Conservation (phyloP, 2,329 filamentous ascomycete genomes). For the Thielaviopsis musarum region DNA sequence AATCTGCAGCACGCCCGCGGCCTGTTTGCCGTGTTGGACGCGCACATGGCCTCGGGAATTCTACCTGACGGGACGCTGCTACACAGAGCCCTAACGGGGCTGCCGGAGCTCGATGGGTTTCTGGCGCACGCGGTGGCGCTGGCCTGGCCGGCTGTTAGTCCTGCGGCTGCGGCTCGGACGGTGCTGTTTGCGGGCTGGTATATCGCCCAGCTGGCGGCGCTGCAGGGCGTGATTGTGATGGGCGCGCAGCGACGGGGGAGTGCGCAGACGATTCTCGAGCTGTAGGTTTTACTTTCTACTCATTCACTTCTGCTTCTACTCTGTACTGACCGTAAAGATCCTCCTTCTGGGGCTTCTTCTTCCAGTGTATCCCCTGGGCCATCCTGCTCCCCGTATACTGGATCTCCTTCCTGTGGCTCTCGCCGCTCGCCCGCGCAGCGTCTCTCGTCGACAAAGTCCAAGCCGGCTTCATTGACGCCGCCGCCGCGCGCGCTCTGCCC, state of each 20-base stretch:
- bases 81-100: constrained; percentile 12
- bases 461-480: constrained; percentile 3
- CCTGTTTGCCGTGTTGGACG: neutral
- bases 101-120: constrained; percentile 13
- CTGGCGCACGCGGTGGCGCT: constrained; percentile 13
- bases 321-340: constrained; percentile 12
- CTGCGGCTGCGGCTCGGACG: constrained; percentile 10
- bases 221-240: constrained; percentile 14
- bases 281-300: constrained; percentile 10
- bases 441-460: constrained; percentile 5
- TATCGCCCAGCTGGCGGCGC: constrained; percentile 14
- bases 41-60: neutral
- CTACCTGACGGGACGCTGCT: constrained; percentile 4
- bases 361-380: constrained; percentile 15
- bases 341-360: constrained; percentile 14
- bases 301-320: too few species aligned
- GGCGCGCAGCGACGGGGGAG: constrained; percentile 14
- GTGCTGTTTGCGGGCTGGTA: constrained; percentile 14
- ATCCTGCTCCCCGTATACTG: constrained; percentile 15
- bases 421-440: constrained; percentile 10
- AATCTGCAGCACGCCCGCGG: constrained; percentile 3
- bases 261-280: constrained; percentile 13
- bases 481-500: constrained; percentile 12
- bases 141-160: constrained; percentile 12
- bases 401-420: constrained; percentile 14